phyloP scores from a whole-genome alignment of 768 basidiomycete genomes.

The Trametes maxima region DNA sequence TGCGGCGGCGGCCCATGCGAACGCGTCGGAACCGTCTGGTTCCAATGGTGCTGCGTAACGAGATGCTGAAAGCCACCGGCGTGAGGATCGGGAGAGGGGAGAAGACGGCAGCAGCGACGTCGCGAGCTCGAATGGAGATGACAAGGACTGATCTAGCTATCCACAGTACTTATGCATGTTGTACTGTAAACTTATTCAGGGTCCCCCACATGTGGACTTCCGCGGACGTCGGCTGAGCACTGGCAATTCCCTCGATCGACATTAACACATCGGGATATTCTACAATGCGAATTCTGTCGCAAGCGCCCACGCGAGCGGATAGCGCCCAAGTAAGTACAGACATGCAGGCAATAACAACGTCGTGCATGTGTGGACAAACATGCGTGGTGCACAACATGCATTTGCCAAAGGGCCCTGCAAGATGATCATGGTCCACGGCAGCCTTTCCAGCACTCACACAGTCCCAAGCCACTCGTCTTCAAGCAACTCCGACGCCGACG shows the following conservation, averaged over 20 bases:
- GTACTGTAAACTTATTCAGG: too few species aligned
- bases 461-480: not conserved
- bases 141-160: not conserved
- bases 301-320: too few species aligned
- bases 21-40: constrained; percentile 8
- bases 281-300: too few species aligned
- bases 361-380: not conserved
- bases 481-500: not conserved
- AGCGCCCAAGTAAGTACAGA: too few species aligned
- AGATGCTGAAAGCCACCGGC: not conserved
- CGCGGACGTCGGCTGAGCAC: too few species aligned
- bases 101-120: constrained; percentile 10
- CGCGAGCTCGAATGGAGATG: constrained; percentile 7
- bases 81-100: not conserved
- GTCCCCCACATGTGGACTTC: too few species aligned
- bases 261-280: too few species aligned
- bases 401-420: not conserved
- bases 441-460: too few species aligned
- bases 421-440: not conserved
- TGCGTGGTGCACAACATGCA: not conserved
- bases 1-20: constrained; percentile 6
- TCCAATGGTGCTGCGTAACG: not conserved
- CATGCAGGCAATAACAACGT: not conserved
- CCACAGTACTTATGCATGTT: too few species aligned
- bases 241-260: too few species aligned